Base-by-base conservation (phyloP, 2,329 filamentous ascomycete species). In the Mycosphaerella sp. region DNA sequence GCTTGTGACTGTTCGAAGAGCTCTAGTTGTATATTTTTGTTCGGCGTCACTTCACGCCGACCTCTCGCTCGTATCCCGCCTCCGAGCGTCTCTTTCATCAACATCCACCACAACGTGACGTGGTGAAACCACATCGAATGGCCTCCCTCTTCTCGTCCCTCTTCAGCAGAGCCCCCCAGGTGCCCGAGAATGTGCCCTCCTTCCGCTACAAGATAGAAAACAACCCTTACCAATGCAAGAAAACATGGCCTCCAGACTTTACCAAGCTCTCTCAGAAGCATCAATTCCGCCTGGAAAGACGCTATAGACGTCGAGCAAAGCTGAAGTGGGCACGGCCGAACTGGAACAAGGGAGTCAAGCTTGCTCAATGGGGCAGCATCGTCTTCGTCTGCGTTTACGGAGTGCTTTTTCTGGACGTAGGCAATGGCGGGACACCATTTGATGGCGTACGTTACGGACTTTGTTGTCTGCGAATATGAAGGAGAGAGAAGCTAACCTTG, bases 161-260 rank as follows among this genome's bases (percentile, higher is more conserved):
- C 44, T 63, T 62, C 49, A 58, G 58, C 44, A 58, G 52, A 21
- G 54, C 58, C 6, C 58, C 60, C 1, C 49, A 55, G 17, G 47
- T 49, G 16, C 52, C 62, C 4, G 45, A 58, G 27, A 52, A 56
- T 40, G 27, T 50, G 8, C 56, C 58, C 37, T 52, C 49, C n/a
- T 64, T 66, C 46, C 61, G 62, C 10, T 65, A 59, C 56, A 61
- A 56, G 49, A 69, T 75, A 55, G 72, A 76, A 57, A 75, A 69
- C 54, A 82, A 81, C 64, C 78, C 78, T 4, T 84, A 80, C 71
- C 79, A 74, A 62, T 79, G 82, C 43, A 84, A 86, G 70, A 86
- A 85, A 65, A 73, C 80, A 58, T 91, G 87, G 87, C 87, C 87
- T 51, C 87, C 87, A 10, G 82, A 89, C 68, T 86, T 91, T 69